A percentile compares a stretch with the other conserved stretches of the same genome.
phyloP scores from a whole-genome alignment of 352 stramenopile species.

The Phytophthora hibernalis region DNA sequence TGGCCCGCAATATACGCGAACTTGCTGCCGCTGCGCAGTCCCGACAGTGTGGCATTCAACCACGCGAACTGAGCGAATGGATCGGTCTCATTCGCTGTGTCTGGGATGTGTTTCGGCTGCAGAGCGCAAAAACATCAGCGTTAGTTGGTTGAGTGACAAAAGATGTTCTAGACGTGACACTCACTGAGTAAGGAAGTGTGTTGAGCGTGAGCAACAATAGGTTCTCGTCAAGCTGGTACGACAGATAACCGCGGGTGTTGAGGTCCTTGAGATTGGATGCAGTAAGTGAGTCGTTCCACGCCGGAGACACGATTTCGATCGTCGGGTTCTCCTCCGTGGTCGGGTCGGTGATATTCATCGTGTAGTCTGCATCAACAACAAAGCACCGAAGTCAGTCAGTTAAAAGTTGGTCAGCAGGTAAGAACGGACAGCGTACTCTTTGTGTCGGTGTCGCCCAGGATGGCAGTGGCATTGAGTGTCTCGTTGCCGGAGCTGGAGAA shows the following conservation, averaged over 20 bases:
- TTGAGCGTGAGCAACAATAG: constrained; percentile 77
- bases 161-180: not conserved
- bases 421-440: constrained; percentile 39
- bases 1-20: constrained; percentile 89
- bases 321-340: constrained; percentile 52
- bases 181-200: constrained; percentile 80
- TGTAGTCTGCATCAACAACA: constrained; percentile 59
- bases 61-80: constrained; percentile 91
- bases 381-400: not conserved
- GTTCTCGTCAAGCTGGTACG: constrained; percentile 65
- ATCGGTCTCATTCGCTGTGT: constrained; percentile 70
- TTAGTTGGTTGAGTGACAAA: not conserved
- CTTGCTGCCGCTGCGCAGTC: constrained; percentile 45
- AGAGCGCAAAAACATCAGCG: not conserved
- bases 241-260: constrained; percentile 61
- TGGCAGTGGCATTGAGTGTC: constrained; percentile 59
- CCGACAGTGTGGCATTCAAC: constrained; percentile 71
- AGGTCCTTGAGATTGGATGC: constrained; percentile 56
- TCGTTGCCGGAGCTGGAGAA: constrained; percentile 39
- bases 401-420: not conserved
- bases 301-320: constrained; percentile 54
- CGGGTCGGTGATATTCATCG: constrained; percentile 73
- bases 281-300: constrained; percentile 59
- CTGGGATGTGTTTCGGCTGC: constrained; percentile 70
- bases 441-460: constrained; percentile 70